phyloP scores from a whole-genome alignment of 331 rosid species.

The Phaseolus coccineus region DNA sequence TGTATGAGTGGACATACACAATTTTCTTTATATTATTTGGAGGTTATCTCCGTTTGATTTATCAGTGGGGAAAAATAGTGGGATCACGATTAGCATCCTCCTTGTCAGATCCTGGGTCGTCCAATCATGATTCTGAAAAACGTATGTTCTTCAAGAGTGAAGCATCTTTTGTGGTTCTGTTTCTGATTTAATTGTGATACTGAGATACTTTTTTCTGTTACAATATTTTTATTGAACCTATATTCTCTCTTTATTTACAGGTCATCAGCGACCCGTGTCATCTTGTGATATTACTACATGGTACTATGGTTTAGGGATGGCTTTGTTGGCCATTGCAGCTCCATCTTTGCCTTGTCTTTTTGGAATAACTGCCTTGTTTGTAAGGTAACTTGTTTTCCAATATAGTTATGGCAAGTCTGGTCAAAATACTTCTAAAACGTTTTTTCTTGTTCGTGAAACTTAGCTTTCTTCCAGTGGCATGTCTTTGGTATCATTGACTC shows the following conservation, averaged over 20 bases:
- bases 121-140: conserved; percentile 79
- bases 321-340: conserved; percentile 81
- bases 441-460: not conserved
- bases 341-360: conserved; percentile 89
- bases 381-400: conserved; percentile 57
- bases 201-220: not conserved
- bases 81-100: conserved; percentile 60
- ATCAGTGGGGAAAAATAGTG: conserved; percentile 75
- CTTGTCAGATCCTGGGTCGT: conserved; percentile 60
- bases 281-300: conserved; percentile 65
- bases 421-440: not conserved
- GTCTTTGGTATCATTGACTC: not conserved
- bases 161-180: conserved; percentile 26
- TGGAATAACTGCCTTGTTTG: conserved; percentile 90
- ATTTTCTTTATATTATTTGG: conserved; percentile 79
- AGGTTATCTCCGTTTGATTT: conserved; percentile 75
- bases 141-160: conserved; percentile 54
- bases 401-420: conserved; percentile 8
- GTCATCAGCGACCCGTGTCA: conserved; percentile 78
- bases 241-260: conserved; percentile 50
- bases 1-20: conserved; percentile 95
- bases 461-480: conserved; percentile 1
- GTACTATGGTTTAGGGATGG: conserved; percentile 87
- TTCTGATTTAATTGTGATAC: conserved; percentile 27
- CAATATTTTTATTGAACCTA: conserved; percentile 11